Base-by-base conservation (phyloP, 2,329 filamentous ascomycete genomes). In the Nigrograna mackinnonii region DNA sequence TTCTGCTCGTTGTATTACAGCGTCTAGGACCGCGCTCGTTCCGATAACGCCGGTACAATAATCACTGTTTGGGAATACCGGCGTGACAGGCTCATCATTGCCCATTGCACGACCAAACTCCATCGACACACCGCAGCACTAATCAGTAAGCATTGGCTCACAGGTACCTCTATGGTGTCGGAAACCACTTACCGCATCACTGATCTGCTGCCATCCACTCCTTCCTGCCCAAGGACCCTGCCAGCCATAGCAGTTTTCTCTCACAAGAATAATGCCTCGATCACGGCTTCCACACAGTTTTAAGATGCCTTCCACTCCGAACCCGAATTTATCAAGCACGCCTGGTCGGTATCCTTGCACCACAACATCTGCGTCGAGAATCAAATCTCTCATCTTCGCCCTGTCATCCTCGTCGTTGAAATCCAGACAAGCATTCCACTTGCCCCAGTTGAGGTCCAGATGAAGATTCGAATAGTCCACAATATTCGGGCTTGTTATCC, bases 181-280 rank as follows among this genome's bases (percentile, higher is more conserved):
- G n/a, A n/a, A n/a, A n/a, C n/a, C n/a, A n/a, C n/a, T n/a, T n/a
- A n/a, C n/a, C n/a, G n/a, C n/a, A n/a, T n/a, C n/a, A n/a, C n/a
- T 71, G 41, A 80, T 78, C 52, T 78, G 76, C 58, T 80, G 78
- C 77, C 77, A 80, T 1, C 77, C 77, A 28, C 65, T 72, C 3
- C 77, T 60, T 21, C 70, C 58, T 6, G 62, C 56, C 71, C 72
- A 76, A 0, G 73, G 72, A 0, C 77, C 78, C 37, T 77, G 52
- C 67, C 71, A 79, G 0, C 78, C 78, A 46, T 79, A 81, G 54
- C 76, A 79, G 49, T 80, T 79, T 60, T 79, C 77, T 3, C 72
- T 60, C 3, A 75, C 71, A 33, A 77, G 70, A 14, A 80, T 66
- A 17, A 79, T 63, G 1, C 75, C 75, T 18, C 67, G 57, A 2